Percentiles rank a stretch among this genome's conserved stretches.
Conservation (phyloP, 208 protist species). For the Crithidia fasciculata region DNA sequence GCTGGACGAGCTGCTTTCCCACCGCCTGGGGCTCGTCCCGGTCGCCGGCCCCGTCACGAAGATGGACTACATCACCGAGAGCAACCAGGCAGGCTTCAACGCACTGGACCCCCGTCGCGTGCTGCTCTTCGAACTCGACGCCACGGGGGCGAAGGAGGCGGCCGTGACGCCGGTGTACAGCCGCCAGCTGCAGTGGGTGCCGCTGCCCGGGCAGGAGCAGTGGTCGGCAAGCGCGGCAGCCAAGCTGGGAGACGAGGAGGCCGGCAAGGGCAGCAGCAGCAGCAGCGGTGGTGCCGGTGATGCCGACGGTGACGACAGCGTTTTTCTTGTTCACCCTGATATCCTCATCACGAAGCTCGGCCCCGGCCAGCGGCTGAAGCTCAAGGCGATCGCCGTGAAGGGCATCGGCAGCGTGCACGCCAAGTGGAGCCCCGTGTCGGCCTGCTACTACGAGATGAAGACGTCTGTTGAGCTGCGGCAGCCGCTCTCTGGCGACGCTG, state of each 20-base stretch:
- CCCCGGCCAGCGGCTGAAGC: constrained; percentile 95
- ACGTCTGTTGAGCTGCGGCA: constrained; percentile 92
- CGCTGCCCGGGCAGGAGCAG: constrained; percentile 84
- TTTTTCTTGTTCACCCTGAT: constrained; percentile 96
- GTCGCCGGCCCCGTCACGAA: constrained; percentile 95
- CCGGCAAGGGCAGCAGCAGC: constrained; percentile 1
- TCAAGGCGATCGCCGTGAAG: constrained; percentile 94
- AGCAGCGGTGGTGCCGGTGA: constrained; percentile 5
- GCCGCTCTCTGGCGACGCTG: constrained; percentile 70
- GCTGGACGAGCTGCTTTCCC: constrained; percentile 97
- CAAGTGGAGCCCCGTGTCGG: constrained; percentile 98
- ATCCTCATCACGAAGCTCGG: constrained; percentile 98
- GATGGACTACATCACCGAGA: constrained; percentile 87
- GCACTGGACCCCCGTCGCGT: constrained; percentile 76
- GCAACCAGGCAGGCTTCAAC: constrained; percentile 48
- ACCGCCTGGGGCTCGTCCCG: constrained; percentile 98
- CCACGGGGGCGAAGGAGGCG: constrained; percentile 65
- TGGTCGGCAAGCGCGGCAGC: constrained; percentile 8
- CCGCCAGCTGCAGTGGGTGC: constrained; percentile 92
- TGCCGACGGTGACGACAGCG: constrained; percentile 54
- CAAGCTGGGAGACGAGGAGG: constrained; percentile 7
- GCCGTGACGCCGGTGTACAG: constrained; percentile 89
- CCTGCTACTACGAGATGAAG: constrained; percentile 96
- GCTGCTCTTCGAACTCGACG: constrained; percentile 85
- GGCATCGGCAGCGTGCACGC: constrained; percentile 97